A percentile compares a stretch with the other conserved stretches of the same genome.
Conservation (phyloP, 1,139 yeast genomes). For the Yamadazyma spencermartinsiae region DNA sequence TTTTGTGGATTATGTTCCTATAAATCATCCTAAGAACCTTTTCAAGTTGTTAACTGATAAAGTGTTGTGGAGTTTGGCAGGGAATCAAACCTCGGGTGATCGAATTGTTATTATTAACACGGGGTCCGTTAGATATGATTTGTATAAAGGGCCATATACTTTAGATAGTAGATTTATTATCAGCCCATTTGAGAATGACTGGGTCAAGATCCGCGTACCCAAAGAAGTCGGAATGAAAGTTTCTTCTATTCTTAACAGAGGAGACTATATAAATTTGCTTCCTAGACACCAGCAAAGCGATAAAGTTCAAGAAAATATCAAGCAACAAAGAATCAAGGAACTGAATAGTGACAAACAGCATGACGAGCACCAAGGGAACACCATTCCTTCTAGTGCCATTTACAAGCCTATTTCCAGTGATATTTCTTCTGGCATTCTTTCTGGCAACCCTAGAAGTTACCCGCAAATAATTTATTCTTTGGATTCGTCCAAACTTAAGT, state of each 20-base stretch:
- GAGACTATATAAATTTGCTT: slow-evolving; percentile 40
- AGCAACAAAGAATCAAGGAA: too few relatives aligned
- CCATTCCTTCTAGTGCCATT: too few relatives aligned
- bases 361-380: background rate
- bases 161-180: slow-evolving; percentile 78
- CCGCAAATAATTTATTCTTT: background rate
- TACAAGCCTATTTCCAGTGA: too few relatives aligned
- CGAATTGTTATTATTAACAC: slow-evolving; percentile 76
- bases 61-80: slow-evolving; percentile 57
- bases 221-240: slow-evolving; percentile 48
- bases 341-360: slow-evolving; percentile 1
- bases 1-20: slow-evolving; percentile 69
- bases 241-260: slow-evolving; percentile 49
- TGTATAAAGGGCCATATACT: slow-evolving; percentile 84
- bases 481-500: slow-evolving; percentile 7
- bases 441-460: too few relatives aligned
- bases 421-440: too few relatives aligned
- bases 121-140: slow-evolving; percentile 86
- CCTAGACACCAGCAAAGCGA: slow-evolving; percentile 29
- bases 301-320: too few relatives aligned
- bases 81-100: slow-evolving; percentile 25
- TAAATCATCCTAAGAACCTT: slow-evolving; percentile 58
- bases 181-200: slow-evolving; percentile 80
- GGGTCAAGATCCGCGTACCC: slow-evolving; percentile 66
- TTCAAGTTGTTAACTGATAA: slow-evolving; percentile 58